Base-by-base conservation (phyloP, 805 yeast genomes). In the Candida chilensis region DNA sequence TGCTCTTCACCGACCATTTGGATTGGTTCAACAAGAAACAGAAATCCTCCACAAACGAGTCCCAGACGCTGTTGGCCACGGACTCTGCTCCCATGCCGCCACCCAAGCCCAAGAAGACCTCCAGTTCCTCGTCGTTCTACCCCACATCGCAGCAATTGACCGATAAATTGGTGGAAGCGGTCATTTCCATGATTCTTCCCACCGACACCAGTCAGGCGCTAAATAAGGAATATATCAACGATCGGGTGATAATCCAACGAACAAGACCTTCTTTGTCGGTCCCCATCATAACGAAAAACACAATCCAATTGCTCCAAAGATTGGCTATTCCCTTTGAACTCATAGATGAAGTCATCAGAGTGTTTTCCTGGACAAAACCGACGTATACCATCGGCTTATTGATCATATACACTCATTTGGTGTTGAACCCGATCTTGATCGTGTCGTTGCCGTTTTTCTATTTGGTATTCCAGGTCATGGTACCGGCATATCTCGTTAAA, bases 111-210 rank as follows among this genome's bases (percentile, higher is more conserved):
- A 20, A 30, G n/a, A 12, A 27, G 11, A 24, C 29, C 4, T 28
- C 35, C 20, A 31, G 9, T 24, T 29, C 7, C 30, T 32, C n/a
- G 28, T 22, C 20, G 5, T 27, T 5, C 27, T 30, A 19, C 5
- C 31, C 35, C 46, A 12, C 39, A 45, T 27, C 60, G 44, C 33
- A 60, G 50, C 44, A 40, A 35, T 45, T 81, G 45, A 65, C 83
- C 0, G 94, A 85, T 40, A 78, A 77, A 32, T 52, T 85, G 32
- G 68, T 85, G 39, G 95, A 86, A 43, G 70, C 76, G 44, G 57
- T 84, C 29, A 54, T 85, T 5, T 60, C 75, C 15, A 73, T 83
- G 77, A 80, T 87, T 1, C 58, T 84, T 16, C 92, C 94, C 0
- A 66, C 82, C 0, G 57, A 73, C 0, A 61, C 73, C 3, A 67